Base-by-base conservation (phyloP, 331 rosid species). In the Malus hybrid region DNA sequence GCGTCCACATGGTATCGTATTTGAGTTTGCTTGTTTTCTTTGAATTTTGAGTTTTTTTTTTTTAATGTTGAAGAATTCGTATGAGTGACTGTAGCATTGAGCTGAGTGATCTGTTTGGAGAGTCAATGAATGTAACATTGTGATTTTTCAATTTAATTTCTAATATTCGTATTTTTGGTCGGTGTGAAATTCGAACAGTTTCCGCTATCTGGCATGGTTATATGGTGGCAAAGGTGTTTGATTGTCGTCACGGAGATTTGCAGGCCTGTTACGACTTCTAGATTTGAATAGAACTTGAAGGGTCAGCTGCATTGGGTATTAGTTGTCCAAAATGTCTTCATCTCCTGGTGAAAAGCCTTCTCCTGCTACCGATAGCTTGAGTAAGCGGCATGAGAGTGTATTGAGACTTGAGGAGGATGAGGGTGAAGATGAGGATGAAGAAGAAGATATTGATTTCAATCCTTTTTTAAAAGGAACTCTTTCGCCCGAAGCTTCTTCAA, bases 401-500 rank as follows among this genome's bases (percentile, higher is more conserved):
- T 80, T 68, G 84, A 85, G 80, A 76, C 80, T 59, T 2, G 79
- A 77, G 66, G 90, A 83, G 67, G 86, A 60, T 24, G 85, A 70
- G 64, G 86, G 71, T 50, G 90, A 67, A 36, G 89, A 89, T 29
- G 97, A 85, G 65, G 87, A 67, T 7, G 97, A 87, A 31, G 96
- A 89, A 16, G 97, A 92, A 78, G 98, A 93, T 83, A 81, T 69
- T 3, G 96, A 92, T 82, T 90, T 94, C 70, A 94, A 90, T 80
- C 91, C 89, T 20, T 87, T 88, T 84, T 68, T 90, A 18, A 88
- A 86, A 86, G 96, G 86, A 75, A 78, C 87, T 42, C 87, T 71
- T 67, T 94, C 90, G 7, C 88, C 83, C 3, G 96, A 91, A 87
- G 96, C 97, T 70, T 88, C 95, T 54, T 94, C 95, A n/a, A 90